These are phyloP conservation scores for Ailanthus altissimus DNA, from an alignment of 345 rosid species.

Conservation along the genomic window DNA sequence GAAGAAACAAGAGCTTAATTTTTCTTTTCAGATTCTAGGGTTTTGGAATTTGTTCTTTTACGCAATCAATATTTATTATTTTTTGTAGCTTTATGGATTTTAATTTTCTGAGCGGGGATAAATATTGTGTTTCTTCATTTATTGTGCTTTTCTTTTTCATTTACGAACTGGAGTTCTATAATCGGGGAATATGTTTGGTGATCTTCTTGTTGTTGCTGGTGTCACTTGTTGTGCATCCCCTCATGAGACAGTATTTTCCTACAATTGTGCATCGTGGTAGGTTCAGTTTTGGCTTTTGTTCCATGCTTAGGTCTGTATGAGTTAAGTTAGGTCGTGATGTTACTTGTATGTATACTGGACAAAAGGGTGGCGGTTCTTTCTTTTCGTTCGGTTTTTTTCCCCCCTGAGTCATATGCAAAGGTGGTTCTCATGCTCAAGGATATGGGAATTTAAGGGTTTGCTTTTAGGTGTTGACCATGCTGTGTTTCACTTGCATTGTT, in stretches of 20 bases:
- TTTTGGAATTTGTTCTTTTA: background rate
- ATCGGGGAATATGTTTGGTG: background rate
- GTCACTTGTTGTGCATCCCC: background rate
- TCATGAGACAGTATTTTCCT: background rate
- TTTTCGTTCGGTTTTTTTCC: background rate
- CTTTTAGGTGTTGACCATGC: background rate
- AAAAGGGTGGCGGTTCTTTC: too few relatives aligned
- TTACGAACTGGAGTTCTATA: too few relatives aligned
- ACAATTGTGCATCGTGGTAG: background rate
- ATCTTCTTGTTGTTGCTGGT: background rate
- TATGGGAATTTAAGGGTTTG: background rate
- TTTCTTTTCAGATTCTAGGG: background rate
- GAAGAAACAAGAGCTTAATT: background rate
- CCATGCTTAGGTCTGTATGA: background rate
- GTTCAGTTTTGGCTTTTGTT: background rate
- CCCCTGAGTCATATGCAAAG: background rate
- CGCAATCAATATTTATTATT: background rate
- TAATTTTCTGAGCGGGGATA: background rate
- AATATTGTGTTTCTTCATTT: background rate
- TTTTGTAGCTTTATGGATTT: background rate
- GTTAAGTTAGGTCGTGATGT: background rate
- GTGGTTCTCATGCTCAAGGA: background rate
- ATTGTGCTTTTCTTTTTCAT: background rate
- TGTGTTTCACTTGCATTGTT: background rate
- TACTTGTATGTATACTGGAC: background rate